Percentiles rank a stretch among this genome's conserved stretches.
phyloP scores from a whole-genome alignment of 495 filamentous ascomycete genomes.

The Trichoderma virens region DNA sequence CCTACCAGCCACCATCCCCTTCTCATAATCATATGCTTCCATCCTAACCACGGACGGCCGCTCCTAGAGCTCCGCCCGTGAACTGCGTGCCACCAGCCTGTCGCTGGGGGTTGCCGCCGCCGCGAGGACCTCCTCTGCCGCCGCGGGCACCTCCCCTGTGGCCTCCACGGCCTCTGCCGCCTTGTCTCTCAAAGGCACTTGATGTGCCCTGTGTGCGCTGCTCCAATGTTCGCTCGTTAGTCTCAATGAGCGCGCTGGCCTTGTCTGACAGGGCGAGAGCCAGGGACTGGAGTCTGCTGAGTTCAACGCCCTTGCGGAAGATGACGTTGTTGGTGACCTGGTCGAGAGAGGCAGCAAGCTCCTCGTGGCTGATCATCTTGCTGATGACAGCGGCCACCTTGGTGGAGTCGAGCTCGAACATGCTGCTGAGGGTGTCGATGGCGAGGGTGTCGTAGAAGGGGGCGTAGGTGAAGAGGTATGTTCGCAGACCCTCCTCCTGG shows the following conservation, averaged over 20 bases:
- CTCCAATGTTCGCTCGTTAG: conserved; percentile 94
- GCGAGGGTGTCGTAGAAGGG: conserved; percentile 98
- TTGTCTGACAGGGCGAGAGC: conserved; percentile 93
- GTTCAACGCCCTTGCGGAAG: conserved; percentile 98
- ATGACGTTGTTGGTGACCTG: conserved; percentile 96
- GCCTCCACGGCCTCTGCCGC: conserved; percentile 66
- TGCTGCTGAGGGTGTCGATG: conserved; percentile 70
- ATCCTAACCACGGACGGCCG: conserved; percentile 43
- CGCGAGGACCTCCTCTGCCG: conserved; percentile 53
- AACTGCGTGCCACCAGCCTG: conserved; percentile 52
- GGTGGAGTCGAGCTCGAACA: conserved; percentile 89
- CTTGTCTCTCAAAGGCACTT: conserved; percentile 87
- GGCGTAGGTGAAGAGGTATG: conserved; percentile 98
- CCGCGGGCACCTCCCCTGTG: conserved; percentile 60
- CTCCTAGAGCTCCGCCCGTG: conserved; percentile 49
- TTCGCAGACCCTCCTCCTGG: conserved; percentile 94
- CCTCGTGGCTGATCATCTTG: conserved; percentile 99
- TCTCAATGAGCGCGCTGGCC: conserved; percentile 88
- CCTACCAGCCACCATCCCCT: neutral
- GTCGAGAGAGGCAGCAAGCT: conserved; percentile 90
- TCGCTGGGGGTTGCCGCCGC: conserved; percentile 41
- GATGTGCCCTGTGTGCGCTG: conserved; percentile 92
- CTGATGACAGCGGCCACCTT: conserved; percentile 93
- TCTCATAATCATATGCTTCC: neutral
- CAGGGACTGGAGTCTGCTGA: conserved; percentile 90